Conservation (phyloP, 306 rosid species). For the Quercus robur region DNA sequence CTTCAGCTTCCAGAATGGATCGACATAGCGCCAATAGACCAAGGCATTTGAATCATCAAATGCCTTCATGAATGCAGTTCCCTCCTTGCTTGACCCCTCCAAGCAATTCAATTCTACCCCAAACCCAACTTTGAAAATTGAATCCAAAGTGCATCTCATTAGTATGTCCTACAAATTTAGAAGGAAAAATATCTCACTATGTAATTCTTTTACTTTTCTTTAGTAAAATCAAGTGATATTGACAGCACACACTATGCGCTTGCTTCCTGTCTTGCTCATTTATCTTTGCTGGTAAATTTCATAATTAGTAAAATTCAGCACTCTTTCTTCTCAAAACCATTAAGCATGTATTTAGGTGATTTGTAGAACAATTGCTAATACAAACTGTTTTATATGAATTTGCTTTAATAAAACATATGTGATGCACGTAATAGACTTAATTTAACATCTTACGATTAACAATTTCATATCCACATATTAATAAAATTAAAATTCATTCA, state of each 20-base stretch:
- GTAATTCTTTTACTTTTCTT: too few species aligned
- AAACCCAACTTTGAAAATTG: conserved; percentile 86
- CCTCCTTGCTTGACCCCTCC: conserved; percentile 59
- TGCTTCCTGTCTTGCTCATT: too few species aligned
- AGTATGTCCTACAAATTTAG: conserved; percentile 41
- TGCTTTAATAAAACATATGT: too few species aligned
- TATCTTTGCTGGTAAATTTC: too few species aligned
- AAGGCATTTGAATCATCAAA: conserved; percentile 72
- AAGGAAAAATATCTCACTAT: neutral
- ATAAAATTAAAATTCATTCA: too few species aligned
- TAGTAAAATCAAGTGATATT: neutral
- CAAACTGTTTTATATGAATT: too few species aligned
- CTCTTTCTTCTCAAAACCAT: too few species aligned
- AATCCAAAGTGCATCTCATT: conserved; percentile 68
- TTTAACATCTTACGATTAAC: neutral
- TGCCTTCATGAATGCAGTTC: conserved; percentile 58
- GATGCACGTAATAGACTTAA: too few species aligned
- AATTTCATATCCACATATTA: too few species aligned
- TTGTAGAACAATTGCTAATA: too few species aligned
- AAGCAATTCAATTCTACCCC: conserved; percentile 80
- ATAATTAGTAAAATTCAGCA: too few species aligned
- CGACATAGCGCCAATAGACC: conserved; percentile 56
- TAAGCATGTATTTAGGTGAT: too few species aligned
- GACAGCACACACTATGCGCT: neutral
- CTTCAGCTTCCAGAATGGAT: conserved; percentile 72